A percentile compares a stretch with the other conserved stretches of the same genome.
Conservation (phyloP, 129 eudicot genomes). For the carrot (Daucus carota) region DNA sequence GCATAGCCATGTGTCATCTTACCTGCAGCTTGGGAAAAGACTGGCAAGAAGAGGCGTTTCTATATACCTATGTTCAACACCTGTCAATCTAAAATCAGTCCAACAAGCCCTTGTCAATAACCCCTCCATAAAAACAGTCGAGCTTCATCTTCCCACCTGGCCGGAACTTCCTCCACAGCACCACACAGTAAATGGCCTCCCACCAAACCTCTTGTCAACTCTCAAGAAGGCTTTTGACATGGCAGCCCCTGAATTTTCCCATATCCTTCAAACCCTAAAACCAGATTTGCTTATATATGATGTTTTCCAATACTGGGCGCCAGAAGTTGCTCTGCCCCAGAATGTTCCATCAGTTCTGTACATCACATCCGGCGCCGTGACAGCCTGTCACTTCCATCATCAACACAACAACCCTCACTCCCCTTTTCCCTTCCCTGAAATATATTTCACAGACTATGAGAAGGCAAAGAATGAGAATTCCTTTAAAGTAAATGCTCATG, state of each 20-base stretch:
- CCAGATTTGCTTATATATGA: background rate
- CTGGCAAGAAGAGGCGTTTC: background rate
- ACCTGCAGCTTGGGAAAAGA: background rate
- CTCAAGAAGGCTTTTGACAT: conserved; percentile 3
- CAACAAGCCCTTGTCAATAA: background rate
- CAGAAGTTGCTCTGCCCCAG: background rate
- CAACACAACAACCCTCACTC: background rate
- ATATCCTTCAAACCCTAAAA: background rate
- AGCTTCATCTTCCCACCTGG: background rate
- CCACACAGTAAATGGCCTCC: conserved; percentile 3
- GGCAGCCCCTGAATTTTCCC: background rate
- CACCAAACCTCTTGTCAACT: background rate
- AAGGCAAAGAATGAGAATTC: background rate
- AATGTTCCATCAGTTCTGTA: background rate
- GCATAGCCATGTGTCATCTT: background rate
- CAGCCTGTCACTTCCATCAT: background rate
- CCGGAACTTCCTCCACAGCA: background rate
- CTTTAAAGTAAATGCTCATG: background rate
- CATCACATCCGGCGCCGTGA: background rate
- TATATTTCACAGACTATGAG: background rate
- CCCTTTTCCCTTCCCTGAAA: background rate
- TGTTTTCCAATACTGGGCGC: background rate
- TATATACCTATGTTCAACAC: background rate
- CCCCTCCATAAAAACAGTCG: background rate
- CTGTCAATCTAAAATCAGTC: background rate